Percentiles rank a stretch among this genome's conserved stretches.
These are phyloP conservation scores for Penicillium egyptiacum DNA, from an alignment of 495 filamentous ascomycete species.

Conservation along the genomic window DNA sequence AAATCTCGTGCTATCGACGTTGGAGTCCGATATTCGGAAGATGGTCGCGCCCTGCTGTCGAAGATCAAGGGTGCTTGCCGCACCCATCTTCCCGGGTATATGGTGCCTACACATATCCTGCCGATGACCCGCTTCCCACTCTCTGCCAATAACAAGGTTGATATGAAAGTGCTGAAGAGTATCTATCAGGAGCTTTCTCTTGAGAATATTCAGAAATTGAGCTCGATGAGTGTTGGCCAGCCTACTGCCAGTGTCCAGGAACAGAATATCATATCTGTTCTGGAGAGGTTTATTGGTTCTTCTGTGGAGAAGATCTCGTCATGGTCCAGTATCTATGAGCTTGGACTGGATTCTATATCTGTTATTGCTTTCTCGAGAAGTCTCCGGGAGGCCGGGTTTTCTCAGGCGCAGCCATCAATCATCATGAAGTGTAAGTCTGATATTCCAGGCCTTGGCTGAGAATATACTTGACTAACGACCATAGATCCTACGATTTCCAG, in stretches of 20 bases:
- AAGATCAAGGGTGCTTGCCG: conserved; percentile 37
- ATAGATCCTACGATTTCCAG: conserved; percentile 52
- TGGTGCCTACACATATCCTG: conserved; percentile 54
- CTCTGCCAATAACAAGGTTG: conserved; percentile 48
- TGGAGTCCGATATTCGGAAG: conserved; percentile 17
- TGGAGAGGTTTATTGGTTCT: conserved; percentile 51
- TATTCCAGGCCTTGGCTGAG: background rate
- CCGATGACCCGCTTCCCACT: conserved; percentile 44
- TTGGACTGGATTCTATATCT: conserved; percentile 81
- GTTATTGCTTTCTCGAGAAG: conserved; percentile 60
- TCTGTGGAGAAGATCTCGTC: conserved; percentile 44
- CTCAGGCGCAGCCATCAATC: conserved; percentile 56
- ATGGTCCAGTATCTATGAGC: conserved; percentile 70
- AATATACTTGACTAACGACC: conserved; percentile 10
- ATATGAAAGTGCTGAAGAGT: conserved; percentile 45
- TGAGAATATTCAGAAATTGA: conserved; percentile 56
- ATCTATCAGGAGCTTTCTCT: conserved; percentile 58
- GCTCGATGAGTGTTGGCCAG: conserved; percentile 30
- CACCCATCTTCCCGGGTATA: conserved; percentile 51
- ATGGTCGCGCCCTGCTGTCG: conserved; percentile 17
- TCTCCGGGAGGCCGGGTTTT: conserved; percentile 55
- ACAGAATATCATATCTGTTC: conserved; percentile 46
- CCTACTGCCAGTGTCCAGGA: conserved; percentile 42
- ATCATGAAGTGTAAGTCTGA: conserved; percentile 60
- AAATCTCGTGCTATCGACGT: conserved; percentile 17